These are phyloP conservation scores for Benincasa hispida DNA, from an alignment of 306 rosid species.

Conservation along the genomic window DNA sequence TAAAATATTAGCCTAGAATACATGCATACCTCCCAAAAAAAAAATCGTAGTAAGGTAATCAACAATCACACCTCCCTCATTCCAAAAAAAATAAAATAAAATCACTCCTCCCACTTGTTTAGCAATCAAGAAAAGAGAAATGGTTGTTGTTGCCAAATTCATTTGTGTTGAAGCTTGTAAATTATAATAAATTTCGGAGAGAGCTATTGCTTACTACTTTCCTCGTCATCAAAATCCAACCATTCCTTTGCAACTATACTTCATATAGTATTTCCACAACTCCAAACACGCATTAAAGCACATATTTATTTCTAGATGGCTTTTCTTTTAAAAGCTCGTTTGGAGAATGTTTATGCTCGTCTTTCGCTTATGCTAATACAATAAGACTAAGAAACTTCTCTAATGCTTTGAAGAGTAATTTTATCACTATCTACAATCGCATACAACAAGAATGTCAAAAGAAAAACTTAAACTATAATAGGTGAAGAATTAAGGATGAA, in stretches of 20 bases:
- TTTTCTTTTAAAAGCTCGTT: neutral
- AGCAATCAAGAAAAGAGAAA: neutral
- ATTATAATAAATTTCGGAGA: neutral
- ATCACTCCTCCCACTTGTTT: neutral
- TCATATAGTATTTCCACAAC: neutral
- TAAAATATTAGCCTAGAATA: neutral
- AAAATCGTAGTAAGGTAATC: neutral
- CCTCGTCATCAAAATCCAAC: neutral
- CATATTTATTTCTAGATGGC: neutral
- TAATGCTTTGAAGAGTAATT: neutral
- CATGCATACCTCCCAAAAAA: neutral
- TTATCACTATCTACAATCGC: neutral
- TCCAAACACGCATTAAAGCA: neutral
- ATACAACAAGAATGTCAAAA: neutral
- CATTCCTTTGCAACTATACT: neutral
- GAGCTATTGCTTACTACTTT: neutral
- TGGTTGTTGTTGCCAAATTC: neutral
- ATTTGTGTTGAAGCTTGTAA: neutral
- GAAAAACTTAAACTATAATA: neutral
- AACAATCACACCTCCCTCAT: neutral
- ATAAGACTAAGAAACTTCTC: neutral
- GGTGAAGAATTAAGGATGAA: slow-evolving; percentile 5
- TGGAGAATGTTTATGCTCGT: neutral
- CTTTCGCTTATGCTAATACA: neutral
- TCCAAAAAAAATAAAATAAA: too few species aligned